phyloP scores from a whole-genome alignment of 495 filamentous ascomycete species.

The Xylaria telfairii region DNA sequence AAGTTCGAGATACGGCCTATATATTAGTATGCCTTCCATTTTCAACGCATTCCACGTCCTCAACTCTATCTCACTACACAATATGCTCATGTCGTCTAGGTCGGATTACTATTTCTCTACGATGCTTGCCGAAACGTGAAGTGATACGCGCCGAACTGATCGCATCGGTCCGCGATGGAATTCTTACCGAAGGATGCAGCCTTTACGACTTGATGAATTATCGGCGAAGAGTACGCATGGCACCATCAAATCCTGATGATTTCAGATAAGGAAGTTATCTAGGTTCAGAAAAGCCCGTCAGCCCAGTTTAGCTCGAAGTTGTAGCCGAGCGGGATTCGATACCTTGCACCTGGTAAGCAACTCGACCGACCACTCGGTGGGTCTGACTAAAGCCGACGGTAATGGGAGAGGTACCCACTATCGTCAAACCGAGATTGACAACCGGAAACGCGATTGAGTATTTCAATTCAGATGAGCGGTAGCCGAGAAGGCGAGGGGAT shows the following conservation, averaged over 20 bases:
- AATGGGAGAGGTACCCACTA: neutral
- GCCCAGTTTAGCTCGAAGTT: neutral
- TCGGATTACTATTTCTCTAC: neutral
- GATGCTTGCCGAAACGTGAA: neutral
- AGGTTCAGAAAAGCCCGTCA: too few relatives aligned
- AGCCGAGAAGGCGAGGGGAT: neutral
- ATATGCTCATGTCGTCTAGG: neutral
- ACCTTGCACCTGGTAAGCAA: neutral
- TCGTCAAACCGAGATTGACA: neutral
- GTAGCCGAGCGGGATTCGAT: neutral
- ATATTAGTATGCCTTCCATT: neutral
- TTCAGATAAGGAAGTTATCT: too few relatives aligned
- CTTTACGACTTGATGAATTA: neutral
- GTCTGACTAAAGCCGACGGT: neutral
- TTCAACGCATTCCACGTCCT: neutral
- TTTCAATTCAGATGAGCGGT: neutral
- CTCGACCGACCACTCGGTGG: neutral
- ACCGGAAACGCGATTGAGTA: neutral
- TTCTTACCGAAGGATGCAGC: neutral
- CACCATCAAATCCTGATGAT: too few relatives aligned
- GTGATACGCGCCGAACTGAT: neutral
- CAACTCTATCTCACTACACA: neutral
- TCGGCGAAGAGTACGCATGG: neutral
- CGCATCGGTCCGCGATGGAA: neutral
- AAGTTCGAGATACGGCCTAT: neutral